phyloP scores from a whole-genome alignment of 306 rosid genomes.

The Phaseolus lunatus region DNA sequence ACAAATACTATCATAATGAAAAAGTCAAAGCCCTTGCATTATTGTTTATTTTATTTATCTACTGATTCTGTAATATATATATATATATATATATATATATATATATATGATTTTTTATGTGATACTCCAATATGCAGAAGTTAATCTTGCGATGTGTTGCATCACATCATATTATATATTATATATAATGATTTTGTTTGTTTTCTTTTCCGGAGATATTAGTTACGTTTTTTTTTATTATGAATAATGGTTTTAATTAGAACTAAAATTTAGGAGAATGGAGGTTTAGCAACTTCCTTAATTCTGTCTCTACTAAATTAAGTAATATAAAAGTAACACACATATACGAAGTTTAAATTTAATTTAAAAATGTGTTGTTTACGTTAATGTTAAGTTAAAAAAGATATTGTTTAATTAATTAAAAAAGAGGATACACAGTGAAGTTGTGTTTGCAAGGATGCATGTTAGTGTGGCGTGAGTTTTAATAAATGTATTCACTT shows the following conservation, averaged over 20 bases:
- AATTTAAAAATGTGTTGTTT: neutral
- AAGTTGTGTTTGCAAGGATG: neutral
- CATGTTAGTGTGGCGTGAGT: neutral
- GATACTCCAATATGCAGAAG: neutral
- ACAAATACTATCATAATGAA: neutral
- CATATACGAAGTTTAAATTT: neutral
- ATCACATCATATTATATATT: neutral
- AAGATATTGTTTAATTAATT: neutral
- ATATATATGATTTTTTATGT: neutral
- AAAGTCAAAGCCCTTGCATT: slow-evolving; percentile 42
- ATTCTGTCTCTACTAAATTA: too few relatives aligned
- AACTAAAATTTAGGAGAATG: neutral
- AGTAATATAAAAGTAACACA: too few relatives aligned
- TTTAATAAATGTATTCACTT: neutral
- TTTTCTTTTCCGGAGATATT: neutral
- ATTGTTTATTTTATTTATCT: neutral
- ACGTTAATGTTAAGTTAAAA: neutral
- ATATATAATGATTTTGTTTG: neutral
- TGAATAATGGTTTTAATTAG: neutral
- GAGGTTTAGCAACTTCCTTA: neutral
- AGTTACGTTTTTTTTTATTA: neutral
- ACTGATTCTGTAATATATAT: neutral
- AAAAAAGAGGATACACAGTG: neutral
- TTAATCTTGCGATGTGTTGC: neutral
- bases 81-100: too few relatives aligned